Conservation (phyloP, 257 asterid genomes). For the Gentiana macrophylla region DNA sequence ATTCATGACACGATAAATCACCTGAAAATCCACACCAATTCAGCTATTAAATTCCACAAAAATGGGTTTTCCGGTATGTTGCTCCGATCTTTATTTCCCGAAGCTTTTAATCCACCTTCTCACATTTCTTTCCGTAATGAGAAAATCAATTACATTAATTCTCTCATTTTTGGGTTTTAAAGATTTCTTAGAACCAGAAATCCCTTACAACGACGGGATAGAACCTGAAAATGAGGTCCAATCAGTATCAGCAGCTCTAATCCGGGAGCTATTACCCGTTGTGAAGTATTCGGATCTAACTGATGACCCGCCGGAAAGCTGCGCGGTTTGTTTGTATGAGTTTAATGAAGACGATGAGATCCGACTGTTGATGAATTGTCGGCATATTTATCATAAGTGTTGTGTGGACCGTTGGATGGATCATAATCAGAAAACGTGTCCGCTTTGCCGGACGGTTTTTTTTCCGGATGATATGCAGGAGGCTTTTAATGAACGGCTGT, state of each 20-base stretch:
- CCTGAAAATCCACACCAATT: background rate
- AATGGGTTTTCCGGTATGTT: slow-evolving; percentile 94
- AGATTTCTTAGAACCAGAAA: slow-evolving; percentile 42
- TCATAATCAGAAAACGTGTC: slow-evolving; percentile 96
- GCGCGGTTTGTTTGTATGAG: slow-evolving; percentile 88
- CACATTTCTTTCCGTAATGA: slow-evolving; percentile 39
- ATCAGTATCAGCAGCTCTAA: slow-evolving; percentile 58
- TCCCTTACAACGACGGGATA: slow-evolving; percentile 11
- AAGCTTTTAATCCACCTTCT: slow-evolving; percentile 46
- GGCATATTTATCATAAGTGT: slow-evolving; percentile 69
- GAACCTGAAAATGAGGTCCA: slow-evolving; percentile 26
- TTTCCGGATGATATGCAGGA: slow-evolving; percentile 90
- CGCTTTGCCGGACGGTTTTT: slow-evolving; percentile 74
- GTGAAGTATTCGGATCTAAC: slow-evolving; percentile 54
- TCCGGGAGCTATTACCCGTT: slow-evolving; percentile 78
- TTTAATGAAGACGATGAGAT: slow-evolving; percentile 75
- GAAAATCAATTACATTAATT: slow-evolving; percentile 27
- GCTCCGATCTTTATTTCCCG: slow-evolving; percentile 62
- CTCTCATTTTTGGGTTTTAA: slow-evolving; percentile 46
- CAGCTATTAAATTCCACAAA: background rate
- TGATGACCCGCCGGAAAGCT: slow-evolving; percentile 57
- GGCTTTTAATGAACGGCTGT: slow-evolving; percentile 65
- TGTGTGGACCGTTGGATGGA: slow-evolving; percentile 99
- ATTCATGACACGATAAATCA: background rate
- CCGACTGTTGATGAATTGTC: slow-evolving; percentile 73